phyloP scores from a whole-genome alignment of 2,329 filamentous ascomycete species.

The Microcera coccophila region DNA sequence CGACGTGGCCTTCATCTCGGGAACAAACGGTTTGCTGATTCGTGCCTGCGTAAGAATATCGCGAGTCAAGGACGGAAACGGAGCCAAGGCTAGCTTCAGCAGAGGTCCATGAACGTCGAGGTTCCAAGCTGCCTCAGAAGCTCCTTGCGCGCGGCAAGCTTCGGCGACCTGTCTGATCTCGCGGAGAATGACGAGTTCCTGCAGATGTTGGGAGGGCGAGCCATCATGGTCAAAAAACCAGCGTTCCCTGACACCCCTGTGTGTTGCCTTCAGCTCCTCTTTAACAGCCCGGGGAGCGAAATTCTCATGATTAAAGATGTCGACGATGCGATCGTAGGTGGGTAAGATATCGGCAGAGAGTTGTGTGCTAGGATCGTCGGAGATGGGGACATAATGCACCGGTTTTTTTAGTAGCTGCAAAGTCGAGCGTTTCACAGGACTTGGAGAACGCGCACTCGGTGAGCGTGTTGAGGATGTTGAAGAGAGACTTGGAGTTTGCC shows the following conservation, averaged over 20 bases:
- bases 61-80: conserved; percentile 2
- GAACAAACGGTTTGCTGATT: conserved; percentile 8
- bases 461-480: not conserved
- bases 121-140: conserved; percentile 5
- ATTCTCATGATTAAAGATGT: not conserved
- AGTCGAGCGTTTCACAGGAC: conserved; percentile 2
- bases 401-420: conserved; percentile 2
- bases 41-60: conserved; percentile 4
- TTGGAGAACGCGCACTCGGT: not conserved
- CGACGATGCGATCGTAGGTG: not conserved
- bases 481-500: conserved; percentile 2
- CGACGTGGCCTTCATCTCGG: conserved; percentile 3
- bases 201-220: not conserved
- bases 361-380: not conserved
- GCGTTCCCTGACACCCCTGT: not conserved
- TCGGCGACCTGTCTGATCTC: not conserved
- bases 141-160: not conserved
- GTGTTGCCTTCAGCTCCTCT: not conserved
- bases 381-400: not conserved
- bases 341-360: not conserved
- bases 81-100: conserved; percentile 6
- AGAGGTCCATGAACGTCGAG: conserved; percentile 6
- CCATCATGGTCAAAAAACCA: not conserved
- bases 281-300: not conserved
- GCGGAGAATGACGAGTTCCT: not conserved